Conservation (phyloP, 1,139 yeast genomes). For the Hemisphaericaspora xylanilytica region DNA sequence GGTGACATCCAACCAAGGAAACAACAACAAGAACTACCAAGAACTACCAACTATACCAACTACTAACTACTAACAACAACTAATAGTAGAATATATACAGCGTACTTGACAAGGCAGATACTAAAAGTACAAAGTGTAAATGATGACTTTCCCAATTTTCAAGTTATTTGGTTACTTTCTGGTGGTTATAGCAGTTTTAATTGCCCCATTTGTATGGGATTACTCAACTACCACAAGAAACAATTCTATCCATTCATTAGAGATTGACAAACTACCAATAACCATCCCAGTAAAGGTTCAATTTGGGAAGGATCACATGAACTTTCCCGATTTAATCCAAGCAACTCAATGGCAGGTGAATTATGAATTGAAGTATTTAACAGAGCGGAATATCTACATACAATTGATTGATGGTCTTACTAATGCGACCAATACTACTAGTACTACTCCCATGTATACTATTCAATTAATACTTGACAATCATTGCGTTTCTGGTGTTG, state of each 20-base stretch:
- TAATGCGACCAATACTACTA: too few species aligned
- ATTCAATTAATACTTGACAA: too few species aligned
- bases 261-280: constrained; percentile 8
- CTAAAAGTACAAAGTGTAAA: too few species aligned
- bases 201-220: not conserved
- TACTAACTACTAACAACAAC: too few species aligned
- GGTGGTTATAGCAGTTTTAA: not conserved
- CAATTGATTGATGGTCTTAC: constrained; percentile 20
- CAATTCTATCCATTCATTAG: not conserved
- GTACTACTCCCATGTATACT: too few species aligned
- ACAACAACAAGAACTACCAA: too few species aligned
- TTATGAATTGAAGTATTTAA: constrained; percentile 15
- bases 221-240: not conserved
- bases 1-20: too few species aligned
- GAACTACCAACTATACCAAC: too few species aligned
- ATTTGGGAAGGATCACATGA: constrained; percentile 38
- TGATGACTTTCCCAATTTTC: too few species aligned
- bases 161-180: not conserved
- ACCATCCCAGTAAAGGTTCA: constrained; percentile 29
- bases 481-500: constrained; percentile 40
- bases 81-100: too few species aligned
- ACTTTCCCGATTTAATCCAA: constrained; percentile 46
- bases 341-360: constrained; percentile 46
- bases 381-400: constrained; percentile 15
- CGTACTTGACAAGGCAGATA: too few species aligned